A percentile compares a stretch with the other conserved stretches of the same genome.
Conservation (phyloP, 257 asterid species). For the Paraleonurus japonicus region DNA sequence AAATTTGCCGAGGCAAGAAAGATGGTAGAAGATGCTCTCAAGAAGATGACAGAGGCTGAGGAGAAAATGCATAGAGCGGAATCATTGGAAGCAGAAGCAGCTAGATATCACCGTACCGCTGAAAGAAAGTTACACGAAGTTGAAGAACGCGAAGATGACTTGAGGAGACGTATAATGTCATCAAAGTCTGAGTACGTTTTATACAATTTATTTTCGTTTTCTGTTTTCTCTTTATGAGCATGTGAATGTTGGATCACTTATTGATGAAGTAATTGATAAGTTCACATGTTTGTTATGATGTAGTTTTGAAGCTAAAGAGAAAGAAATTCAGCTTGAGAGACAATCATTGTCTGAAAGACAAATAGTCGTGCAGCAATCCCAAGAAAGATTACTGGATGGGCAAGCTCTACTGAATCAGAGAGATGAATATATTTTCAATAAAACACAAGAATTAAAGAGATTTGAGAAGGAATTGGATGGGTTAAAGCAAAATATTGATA, state of each 20-base stretch:
- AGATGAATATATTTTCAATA: slow-evolving; percentile 62
- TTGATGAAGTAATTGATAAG: neutral
- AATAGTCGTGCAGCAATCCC: slow-evolving; percentile 66
- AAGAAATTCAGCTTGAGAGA: slow-evolving; percentile 77
- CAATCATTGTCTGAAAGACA: slow-evolving; percentile 72
- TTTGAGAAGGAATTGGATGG: slow-evolving; percentile 65
- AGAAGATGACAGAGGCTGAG: slow-evolving; percentile 65
- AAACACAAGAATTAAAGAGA: slow-evolving; percentile 66
- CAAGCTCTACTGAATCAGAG: slow-evolving; percentile 87
- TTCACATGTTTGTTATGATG: slow-evolving; percentile 23
- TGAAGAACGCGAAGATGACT: slow-evolving; percentile 95
- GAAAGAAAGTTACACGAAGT: slow-evolving; percentile 90
- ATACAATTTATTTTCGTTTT: neutral
- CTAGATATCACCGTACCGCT: slow-evolving; percentile 70
- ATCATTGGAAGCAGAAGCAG: slow-evolving; percentile 87
- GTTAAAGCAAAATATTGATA: slow-evolving; percentile 48
- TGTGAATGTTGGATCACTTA: neutral
- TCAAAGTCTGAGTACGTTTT: slow-evolving; percentile 79
- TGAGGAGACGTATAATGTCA: slow-evolving; percentile 62
- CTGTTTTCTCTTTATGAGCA: slow-evolving; percentile 1
- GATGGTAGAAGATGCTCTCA: slow-evolving; percentile 71
- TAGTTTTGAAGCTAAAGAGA: slow-evolving; percentile 85
- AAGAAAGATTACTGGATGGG: slow-evolving; percentile 75
- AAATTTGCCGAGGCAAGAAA: slow-evolving; percentile 68
- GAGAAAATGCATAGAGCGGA: slow-evolving; percentile 70